phyloP scores from a whole-genome alignment of 2,329 filamentous ascomycete genomes.

The Blastomyces emzantsi region DNA sequence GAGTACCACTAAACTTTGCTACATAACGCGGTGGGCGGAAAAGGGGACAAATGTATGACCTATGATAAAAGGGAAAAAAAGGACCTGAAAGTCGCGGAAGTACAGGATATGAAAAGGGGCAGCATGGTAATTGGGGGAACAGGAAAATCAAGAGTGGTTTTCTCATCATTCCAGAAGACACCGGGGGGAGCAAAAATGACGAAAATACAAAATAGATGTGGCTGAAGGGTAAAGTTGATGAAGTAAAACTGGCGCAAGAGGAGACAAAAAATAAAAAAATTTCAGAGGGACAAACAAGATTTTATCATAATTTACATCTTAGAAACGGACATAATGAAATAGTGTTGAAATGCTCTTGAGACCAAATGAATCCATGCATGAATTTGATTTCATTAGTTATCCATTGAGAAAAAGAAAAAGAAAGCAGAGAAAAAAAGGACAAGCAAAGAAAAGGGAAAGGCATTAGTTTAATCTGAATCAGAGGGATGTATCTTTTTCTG shows the following conservation, averaged over 20 bases:
- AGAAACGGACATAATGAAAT: neutral
- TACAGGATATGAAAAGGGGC: too few relatives aligned
- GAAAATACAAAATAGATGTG: neutral
- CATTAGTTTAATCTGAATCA: neutral
- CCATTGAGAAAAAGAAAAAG: neutral
- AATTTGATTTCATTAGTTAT: neutral
- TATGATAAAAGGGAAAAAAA: too few relatives aligned
- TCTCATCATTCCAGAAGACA: too few relatives aligned
- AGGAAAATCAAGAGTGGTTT: too few relatives aligned
- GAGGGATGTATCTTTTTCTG: neutral
- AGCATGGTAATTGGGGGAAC: too few relatives aligned
- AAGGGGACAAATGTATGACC: too few relatives aligned
- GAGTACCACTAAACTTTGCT: too few relatives aligned
- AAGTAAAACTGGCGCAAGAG: neutral
- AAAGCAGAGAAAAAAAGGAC: neutral
- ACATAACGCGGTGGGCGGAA: too few relatives aligned
- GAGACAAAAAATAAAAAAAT: neutral
- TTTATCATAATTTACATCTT: conserved; percentile 2
- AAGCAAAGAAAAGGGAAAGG: neutral
- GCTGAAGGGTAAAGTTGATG: too few relatives aligned
- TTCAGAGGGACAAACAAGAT: neutral
- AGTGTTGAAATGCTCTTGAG: neutral
- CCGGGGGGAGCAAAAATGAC: too few relatives aligned
- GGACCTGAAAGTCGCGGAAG: too few relatives aligned
- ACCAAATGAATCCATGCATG: conserved; percentile 1